phyloP scores from a whole-genome alignment of 306 rosid genomes.

The Ceratonia siliqua region DNA sequence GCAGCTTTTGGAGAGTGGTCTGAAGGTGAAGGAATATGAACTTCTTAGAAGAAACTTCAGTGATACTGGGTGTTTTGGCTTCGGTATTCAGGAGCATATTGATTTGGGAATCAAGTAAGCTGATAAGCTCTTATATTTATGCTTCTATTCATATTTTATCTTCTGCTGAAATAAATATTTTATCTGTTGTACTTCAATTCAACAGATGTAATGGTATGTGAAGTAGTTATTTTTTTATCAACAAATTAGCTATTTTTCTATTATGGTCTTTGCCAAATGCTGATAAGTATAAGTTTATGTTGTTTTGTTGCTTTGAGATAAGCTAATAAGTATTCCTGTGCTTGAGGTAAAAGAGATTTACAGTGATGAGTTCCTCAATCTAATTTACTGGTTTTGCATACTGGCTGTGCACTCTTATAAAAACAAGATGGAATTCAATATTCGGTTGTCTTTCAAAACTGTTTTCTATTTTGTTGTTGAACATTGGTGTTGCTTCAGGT shows the following conservation, averaged over 20 bases:
- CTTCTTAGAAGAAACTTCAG: constrained; percentile 77
- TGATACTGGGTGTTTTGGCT: constrained; percentile 83
- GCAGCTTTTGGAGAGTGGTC: constrained; percentile 85
- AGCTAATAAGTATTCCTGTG: not conserved
- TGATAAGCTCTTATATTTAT: not conserved
- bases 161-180: not conserved
- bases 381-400: not conserved
- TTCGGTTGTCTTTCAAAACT: not conserved
- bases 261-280: not conserved
- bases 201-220: not conserved
- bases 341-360: no score
- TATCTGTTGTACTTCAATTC: not conserved
- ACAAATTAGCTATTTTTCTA: not conserved
- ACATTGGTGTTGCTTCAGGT: constrained; percentile 43
- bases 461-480: not conserved
- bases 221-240: not conserved
- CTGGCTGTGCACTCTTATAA: no score
- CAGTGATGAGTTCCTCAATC: not conserved
- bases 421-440: not conserved
- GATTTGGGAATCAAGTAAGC: constrained; percentile 86
- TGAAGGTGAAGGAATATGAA: constrained; percentile 84
- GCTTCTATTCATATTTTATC: not conserved
- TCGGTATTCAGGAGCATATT: constrained; percentile 85
- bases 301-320: not conserved
- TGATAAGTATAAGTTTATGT: not conserved